A percentile compares a stretch with the other conserved stretches of the same genome.
phyloP scores from a whole-genome alignment of 345 rosid genomes.

The Citrus hindsii region DNA sequence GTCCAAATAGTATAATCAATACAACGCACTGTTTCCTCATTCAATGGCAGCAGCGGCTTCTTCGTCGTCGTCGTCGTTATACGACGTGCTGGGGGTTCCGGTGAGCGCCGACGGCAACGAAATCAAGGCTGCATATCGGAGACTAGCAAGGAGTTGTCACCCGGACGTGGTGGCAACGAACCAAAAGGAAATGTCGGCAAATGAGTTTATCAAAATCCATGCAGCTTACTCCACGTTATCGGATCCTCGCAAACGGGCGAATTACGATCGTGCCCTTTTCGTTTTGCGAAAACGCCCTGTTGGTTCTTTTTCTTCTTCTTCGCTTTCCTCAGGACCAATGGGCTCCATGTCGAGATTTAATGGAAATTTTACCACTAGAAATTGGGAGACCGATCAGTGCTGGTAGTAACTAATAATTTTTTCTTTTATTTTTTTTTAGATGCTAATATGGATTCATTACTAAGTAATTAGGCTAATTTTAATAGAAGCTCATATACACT shows the following conservation, averaged over 20 bases:
- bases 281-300: slow-evolving; percentile 1
- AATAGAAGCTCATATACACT: no score
- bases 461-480: no score
- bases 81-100: slow-evolving; percentile 53
- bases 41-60: slow-evolving; percentile 11
- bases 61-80: slow-evolving; percentile 31
- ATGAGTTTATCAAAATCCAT: slow-evolving; percentile 45
- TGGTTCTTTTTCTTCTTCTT: slow-evolving; percentile 14
- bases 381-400: slow-evolving; percentile 77
- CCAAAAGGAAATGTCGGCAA: slow-evolving; percentile 37
- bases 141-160: slow-evolving; percentile 48
- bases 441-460: no score
- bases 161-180: slow-evolving; percentile 51
- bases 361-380: slow-evolving; percentile 20
- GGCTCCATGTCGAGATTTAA: slow-evolving; percentile 23
- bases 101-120: slow-evolving; percentile 36
- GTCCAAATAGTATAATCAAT: accelerated
- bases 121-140: slow-evolving; percentile 56
- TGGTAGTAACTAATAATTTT: slow-evolving; percentile 33
- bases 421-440: no score
- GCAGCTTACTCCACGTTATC: slow-evolving; percentile 57
- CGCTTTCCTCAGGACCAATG: slow-evolving; percentile 6
- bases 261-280: slow-evolving; percentile 41
- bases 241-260: slow-evolving; percentile 48
- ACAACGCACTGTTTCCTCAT: background rate